A percentile compares a stretch with the other conserved stretches of the same genome.
Evolutionary conservation across 2,329 filamentous ascomycete genomes (phyloP).

Genomic region (Fusarium redolens): DNA sequence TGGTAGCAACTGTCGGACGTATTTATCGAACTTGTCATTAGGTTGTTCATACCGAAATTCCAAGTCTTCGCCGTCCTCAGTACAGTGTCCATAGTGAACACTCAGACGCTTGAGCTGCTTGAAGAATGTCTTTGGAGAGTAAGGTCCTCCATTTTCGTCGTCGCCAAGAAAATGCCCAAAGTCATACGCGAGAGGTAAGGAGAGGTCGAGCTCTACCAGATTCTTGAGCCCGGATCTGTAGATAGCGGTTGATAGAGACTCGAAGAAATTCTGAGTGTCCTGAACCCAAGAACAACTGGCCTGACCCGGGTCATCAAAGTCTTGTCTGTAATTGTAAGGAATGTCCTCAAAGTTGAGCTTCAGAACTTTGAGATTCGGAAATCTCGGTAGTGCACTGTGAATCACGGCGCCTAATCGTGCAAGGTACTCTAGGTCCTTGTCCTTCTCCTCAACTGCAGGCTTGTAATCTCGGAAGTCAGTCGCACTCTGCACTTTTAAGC

Average conservation of each 20-base stretch:
- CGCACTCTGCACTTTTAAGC: neutral
- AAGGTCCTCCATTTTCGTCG: neutral
- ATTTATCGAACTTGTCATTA: neutral
- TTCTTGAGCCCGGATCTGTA: neutral
- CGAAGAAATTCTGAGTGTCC: neutral
- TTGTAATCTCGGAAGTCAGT: neutral
- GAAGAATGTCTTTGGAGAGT: neutral
- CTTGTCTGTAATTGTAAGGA: neutral
- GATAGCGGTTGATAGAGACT: neutral
- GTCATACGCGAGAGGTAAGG: neutral
- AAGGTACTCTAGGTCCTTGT: neutral
- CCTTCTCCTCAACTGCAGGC: neutral
- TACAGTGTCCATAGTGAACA: neutral
- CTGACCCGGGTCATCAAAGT: neutral
- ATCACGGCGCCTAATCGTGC: neutral
- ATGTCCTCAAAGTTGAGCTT: neutral
- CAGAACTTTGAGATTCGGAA: neutral
- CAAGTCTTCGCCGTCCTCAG: neutral
- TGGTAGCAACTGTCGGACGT: neutral
- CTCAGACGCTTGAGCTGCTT: neutral
- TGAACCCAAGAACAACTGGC: neutral
- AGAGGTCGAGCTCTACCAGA: neutral
- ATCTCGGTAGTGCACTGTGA: neutral
- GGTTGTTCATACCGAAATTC: neutral
- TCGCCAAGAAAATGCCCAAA: neutral